Percentiles rank a stretch among this genome's conserved stretches.
Evolutionary conservation across 306 rosid genomes (phyloP).

Genomic region (Fagus sylvatica): DNA sequence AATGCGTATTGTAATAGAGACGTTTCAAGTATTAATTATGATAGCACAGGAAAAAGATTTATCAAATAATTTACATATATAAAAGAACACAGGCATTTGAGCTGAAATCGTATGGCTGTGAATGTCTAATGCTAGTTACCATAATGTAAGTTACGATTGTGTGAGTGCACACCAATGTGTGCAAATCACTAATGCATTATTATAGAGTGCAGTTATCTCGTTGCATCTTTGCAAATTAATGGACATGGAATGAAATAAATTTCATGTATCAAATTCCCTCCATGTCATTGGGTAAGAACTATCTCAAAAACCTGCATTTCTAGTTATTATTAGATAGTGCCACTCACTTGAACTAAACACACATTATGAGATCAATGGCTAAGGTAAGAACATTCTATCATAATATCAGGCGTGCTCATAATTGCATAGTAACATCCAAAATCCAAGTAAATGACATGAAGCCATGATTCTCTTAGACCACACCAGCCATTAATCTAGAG

Average conservation of each 20-base stretch:
- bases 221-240: not conserved
- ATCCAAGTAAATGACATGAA: not conserved
- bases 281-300: not conserved
- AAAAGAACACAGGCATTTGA: not conserved
- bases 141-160: not conserved
- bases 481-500: not conserved
- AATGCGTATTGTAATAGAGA: not conserved
- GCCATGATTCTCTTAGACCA: not conserved
- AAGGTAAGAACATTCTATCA: not conserved
- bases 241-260: not conserved
- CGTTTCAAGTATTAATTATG: not conserved
- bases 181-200: not conserved
- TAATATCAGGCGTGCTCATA: not conserved
- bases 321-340: not conserved
- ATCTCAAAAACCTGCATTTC: not conserved
- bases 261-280: not conserved
- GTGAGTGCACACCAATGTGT: not conserved
- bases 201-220: not conserved
- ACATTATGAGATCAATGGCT: not conserved
- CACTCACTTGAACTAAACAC: not conserved
- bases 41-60: not conserved
- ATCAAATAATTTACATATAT: constrained; percentile 10
- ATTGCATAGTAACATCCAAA: not conserved
- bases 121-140: not conserved
- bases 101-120: not conserved